Conservation (phyloP, 2,329 filamentous ascomycete species). For the Arthrobotrys sphaeroides region DNA sequence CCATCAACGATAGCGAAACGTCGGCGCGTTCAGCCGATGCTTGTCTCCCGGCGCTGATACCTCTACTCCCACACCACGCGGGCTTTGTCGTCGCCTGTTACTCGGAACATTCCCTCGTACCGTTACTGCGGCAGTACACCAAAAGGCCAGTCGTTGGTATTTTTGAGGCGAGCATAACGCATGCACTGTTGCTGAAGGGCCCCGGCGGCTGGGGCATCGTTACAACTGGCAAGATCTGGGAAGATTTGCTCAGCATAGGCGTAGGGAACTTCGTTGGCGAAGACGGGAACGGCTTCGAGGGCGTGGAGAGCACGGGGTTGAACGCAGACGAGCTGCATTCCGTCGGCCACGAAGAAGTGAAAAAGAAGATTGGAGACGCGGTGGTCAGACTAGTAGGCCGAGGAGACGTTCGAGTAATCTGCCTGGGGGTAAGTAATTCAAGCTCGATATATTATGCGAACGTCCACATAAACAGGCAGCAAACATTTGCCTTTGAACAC, state of each 20-base stretch:
- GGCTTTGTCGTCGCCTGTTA: constrained; percentile 90
- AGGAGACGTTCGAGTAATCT: constrained; percentile 72
- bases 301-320: constrained; percentile 82
- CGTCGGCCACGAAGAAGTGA: constrained; percentile 71
- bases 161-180: constrained; percentile 81
- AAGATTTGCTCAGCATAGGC: constrained; percentile 73
- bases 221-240: constrained; percentile 86
- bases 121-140: constrained; percentile 64
- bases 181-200: constrained; percentile 68
- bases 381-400: constrained; percentile 68
- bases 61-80: constrained; percentile 64
- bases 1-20: constrained; percentile 55
- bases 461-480: background rate
- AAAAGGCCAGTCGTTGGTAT: constrained; percentile 76
- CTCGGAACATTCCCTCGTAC: constrained; percentile 81
- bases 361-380: constrained; percentile 73
- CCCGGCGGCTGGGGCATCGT: constrained; percentile 78
- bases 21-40: constrained; percentile 53
- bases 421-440: constrained; percentile 69
- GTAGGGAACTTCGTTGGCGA: constrained; percentile 72
- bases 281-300: constrained; percentile 70
- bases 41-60: constrained; percentile 54
- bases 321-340: constrained; percentile 82
- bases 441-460: background rate
- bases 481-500: background rate